Evolutionary conservation across 768 basidiomycete species (phyloP).

Genomic region (Cystofilobasidium ferigula): DNA sequence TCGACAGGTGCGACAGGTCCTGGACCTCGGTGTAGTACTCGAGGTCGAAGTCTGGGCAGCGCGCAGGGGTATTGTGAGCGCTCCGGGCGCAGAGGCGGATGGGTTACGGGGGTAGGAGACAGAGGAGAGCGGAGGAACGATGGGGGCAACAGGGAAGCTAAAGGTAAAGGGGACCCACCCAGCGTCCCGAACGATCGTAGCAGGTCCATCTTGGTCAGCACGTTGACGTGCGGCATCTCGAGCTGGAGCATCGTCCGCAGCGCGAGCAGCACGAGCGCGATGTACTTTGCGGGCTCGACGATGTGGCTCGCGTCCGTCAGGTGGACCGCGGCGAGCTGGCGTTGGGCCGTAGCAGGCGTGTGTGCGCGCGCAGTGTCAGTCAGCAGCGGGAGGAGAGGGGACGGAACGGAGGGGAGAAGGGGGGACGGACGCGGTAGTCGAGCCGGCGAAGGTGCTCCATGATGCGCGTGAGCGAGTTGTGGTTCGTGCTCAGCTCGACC

Average conservation of each 20-base stretch:
- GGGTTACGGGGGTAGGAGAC: too few species aligned
- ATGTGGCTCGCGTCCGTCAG: conserved; percentile 95
- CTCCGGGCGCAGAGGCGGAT: not conserved
- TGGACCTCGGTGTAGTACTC: conserved; percentile 98
- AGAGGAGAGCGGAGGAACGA: too few species aligned
- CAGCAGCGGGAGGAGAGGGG: not conserved
- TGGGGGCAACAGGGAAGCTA: not conserved
- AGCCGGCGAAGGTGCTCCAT: conserved; percentile 58
- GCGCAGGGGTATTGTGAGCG: not conserved
- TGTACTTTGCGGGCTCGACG: conserved; percentile 88
- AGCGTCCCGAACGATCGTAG: conserved; percentile 79
- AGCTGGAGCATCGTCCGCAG: conserved; percentile 96
- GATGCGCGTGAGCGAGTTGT: conserved; percentile 74
- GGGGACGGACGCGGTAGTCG: conserved; percentile 66
- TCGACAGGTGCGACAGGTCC: conserved; percentile 78
- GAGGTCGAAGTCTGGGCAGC: conserved; percentile 73
- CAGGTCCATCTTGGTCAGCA: conserved; percentile 91
- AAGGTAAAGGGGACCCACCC: conserved; percentile 45
- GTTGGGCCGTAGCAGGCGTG: not conserved
- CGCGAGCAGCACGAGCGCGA: conserved; percentile 81
- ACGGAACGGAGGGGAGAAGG: not conserved
- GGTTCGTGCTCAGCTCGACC: conserved; percentile 94
- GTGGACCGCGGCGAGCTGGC: conserved; percentile 81
- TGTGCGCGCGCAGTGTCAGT: not conserved
- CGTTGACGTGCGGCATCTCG: conserved; percentile 95